Conservation (phyloP, 768 basidiomycete species). For the Hydnomerulius pinastri region DNA sequence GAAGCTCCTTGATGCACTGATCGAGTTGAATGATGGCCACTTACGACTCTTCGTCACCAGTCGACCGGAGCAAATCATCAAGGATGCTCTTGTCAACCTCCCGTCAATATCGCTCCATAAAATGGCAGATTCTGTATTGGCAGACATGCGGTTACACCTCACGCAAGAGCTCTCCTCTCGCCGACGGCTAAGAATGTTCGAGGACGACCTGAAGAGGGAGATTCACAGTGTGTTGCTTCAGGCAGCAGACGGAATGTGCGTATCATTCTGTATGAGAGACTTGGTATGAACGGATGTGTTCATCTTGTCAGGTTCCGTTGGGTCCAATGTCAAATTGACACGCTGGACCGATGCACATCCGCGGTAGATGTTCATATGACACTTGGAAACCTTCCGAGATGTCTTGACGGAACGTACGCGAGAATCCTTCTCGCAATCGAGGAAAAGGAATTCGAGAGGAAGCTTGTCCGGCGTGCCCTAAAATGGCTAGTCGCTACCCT, state of each 20-base stretch:
- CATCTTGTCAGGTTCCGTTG: constrained; percentile 21
- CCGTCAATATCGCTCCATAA: constrained; percentile 6
- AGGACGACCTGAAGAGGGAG: constrained; percentile 4
- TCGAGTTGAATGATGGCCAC: neutral
- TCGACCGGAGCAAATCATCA: constrained; percentile 10
- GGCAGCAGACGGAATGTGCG: constrained; percentile 17
- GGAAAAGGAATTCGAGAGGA: neutral
- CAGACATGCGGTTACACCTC: constrained; percentile 9
- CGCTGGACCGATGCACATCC: constrained; percentile 11
- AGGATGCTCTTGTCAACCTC: neutral
- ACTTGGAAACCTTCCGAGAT: constrained; percentile 14
- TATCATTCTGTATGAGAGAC: too few relatives aligned
- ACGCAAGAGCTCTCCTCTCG: constrained; percentile 12
- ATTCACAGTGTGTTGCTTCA: neutral
- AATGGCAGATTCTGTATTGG: neutral
- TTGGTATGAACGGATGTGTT: too few relatives aligned
- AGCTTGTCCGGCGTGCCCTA: constrained; percentile 10
- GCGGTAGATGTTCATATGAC: constrained; percentile 9
- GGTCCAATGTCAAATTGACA: constrained; percentile 23
- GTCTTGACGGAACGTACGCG: constrained; percentile 22
- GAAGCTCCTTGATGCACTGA: constrained; percentile 1
- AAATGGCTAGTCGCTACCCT: constrained; percentile 28
- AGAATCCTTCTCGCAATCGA: constrained; percentile 19
- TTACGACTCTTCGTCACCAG: constrained; percentile 13
- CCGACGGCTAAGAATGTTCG: neutral